A percentile compares a stretch with the other conserved stretches of the same genome.
phyloP scores from a whole-genome alignment of 2,329 filamentous ascomycete genomes.

The Fusarium gaditjirri region DNA sequence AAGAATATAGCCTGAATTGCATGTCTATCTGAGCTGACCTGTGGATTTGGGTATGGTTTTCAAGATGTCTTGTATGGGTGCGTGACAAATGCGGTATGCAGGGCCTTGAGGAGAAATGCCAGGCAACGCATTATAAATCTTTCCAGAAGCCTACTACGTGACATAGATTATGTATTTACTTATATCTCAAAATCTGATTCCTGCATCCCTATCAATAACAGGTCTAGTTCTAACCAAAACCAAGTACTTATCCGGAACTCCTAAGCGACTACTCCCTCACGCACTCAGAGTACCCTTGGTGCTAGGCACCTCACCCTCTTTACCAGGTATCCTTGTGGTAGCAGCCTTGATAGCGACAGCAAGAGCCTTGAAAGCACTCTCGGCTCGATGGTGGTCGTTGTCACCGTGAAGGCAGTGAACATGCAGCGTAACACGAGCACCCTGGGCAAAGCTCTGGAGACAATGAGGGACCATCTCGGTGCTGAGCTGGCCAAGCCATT shows the following conservation, averaged over 20 bases:
- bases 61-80: background rate
- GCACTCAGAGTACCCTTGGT: slow-evolving; percentile 90
- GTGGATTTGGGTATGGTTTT: background rate
- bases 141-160: background rate
- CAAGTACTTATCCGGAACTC: slow-evolving; percentile 40
- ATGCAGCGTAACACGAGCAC: slow-evolving; percentile 90
- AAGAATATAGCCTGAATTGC: background rate
- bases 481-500: slow-evolving; percentile 93
- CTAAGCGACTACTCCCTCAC: slow-evolving; percentile 46
- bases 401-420: slow-evolving; percentile 90
- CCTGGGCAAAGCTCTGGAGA: slow-evolving; percentile 92
- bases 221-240: slow-evolving; percentile 23
- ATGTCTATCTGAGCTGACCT: background rate
- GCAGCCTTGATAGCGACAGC: slow-evolving; percentile 86
- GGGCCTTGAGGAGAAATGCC: too few relatives aligned
- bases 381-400: slow-evolving; percentile 96
- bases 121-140: background rate
- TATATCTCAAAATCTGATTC: background rate
- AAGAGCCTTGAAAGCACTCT: slow-evolving; percentile 96
- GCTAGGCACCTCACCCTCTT: slow-evolving; percentile 92
- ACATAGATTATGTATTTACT: background rate
- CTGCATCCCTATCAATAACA: background rate
- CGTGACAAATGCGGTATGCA: background rate
- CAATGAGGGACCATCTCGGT: slow-evolving; percentile 98
- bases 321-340: slow-evolving; percentile 77